A percentile compares a stretch with the other conserved stretches of the same genome.
Evolutionary conservation across 257 asterid genomes (phyloP).

Genomic region (Penstemon eatonii): DNA sequence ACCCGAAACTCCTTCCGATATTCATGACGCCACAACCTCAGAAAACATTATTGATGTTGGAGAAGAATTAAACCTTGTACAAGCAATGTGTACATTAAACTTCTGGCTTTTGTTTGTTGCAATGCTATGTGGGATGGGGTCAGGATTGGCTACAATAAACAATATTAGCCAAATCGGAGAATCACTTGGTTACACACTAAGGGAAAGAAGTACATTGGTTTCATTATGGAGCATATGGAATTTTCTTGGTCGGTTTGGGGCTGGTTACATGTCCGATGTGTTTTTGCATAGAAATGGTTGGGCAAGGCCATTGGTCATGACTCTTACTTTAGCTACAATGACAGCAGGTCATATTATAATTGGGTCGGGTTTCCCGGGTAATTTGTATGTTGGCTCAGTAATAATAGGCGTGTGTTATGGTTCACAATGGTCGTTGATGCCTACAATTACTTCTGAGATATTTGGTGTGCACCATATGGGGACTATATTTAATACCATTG

Average conservation of each 20-base stretch:
- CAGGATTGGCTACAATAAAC: slow-evolving; percentile 86
- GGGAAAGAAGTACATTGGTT: slow-evolving; percentile 71
- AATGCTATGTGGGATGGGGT: slow-evolving; percentile 93
- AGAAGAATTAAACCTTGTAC: slow-evolving; percentile 49
- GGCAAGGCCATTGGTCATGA: slow-evolving; percentile 79
- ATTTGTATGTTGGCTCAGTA: slow-evolving; percentile 69
- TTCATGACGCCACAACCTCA: slow-evolving; percentile 33
- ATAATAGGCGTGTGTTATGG: slow-evolving; percentile 85
- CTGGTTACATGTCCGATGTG: slow-evolving; percentile 71
- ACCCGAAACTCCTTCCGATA: slow-evolving; percentile 5
- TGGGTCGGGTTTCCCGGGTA: slow-evolving; percentile 73
- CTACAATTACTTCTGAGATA: slow-evolving; percentile 80
- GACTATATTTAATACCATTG: slow-evolving; percentile 81
- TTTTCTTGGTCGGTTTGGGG: slow-evolving; percentile 88
- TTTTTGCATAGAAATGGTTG: slow-evolving; percentile 58
- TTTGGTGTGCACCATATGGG: slow-evolving; percentile 87
- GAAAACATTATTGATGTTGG: slow-evolving; percentile 27
- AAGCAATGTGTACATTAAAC: slow-evolving; percentile 61
- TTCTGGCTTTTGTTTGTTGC: slow-evolving; percentile 84
- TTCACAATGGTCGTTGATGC: slow-evolving; percentile 97
- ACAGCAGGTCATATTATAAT: slow-evolving; percentile 69
- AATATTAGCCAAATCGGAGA: slow-evolving; percentile 98
- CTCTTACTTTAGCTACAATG: slow-evolving; percentile 70
- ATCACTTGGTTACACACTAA: slow-evolving; percentile 67
- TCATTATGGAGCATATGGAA: slow-evolving; percentile 97